phyloP scores from a whole-genome alignment of 345 rosid species.

The Murraya koenigii region DNA sequence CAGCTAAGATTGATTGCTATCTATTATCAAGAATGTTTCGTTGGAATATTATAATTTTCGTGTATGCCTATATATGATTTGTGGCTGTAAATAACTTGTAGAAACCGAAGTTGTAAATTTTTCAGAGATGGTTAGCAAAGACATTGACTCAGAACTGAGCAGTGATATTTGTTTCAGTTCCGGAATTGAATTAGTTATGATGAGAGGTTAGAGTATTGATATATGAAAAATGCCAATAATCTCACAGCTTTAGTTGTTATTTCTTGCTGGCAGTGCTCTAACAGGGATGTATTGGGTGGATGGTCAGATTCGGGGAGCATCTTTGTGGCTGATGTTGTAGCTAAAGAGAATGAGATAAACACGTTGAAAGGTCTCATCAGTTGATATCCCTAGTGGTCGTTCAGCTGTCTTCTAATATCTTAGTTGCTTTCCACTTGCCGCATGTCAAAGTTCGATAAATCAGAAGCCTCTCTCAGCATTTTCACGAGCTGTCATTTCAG shows the following conservation, averaged over 20 bases:
- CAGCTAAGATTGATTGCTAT: neutral
- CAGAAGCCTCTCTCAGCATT: neutral
- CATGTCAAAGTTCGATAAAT: neutral
- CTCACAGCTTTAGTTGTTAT: conserved; percentile 20
- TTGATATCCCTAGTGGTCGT: neutral
- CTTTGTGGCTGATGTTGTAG: conserved; percentile 50
- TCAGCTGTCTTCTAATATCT: conserved; percentile 12
- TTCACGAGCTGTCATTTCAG: conserved; percentile 7
- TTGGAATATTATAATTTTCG: neutral
- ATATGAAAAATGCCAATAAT: conserved; percentile 2
- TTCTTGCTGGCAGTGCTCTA: conserved; percentile 47
- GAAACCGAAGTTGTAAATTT: neutral
- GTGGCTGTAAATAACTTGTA: neutral
- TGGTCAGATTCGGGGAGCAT: conserved; percentile 76
- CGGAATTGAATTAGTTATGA: neutral
- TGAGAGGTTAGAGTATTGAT: conserved; percentile 1
- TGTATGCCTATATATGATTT: neutral
- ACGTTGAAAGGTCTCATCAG: neutral
- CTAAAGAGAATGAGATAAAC: conserved; percentile 17
- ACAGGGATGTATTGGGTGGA: conserved; percentile 55
- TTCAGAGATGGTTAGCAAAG: neutral
- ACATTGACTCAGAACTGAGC: neutral
- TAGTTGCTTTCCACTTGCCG: neutral
- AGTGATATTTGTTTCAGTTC: neutral
- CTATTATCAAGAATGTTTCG: neutral